Conservation (phyloP, 805 yeast genomes). For the Ogataea degrootiae region DNA sequence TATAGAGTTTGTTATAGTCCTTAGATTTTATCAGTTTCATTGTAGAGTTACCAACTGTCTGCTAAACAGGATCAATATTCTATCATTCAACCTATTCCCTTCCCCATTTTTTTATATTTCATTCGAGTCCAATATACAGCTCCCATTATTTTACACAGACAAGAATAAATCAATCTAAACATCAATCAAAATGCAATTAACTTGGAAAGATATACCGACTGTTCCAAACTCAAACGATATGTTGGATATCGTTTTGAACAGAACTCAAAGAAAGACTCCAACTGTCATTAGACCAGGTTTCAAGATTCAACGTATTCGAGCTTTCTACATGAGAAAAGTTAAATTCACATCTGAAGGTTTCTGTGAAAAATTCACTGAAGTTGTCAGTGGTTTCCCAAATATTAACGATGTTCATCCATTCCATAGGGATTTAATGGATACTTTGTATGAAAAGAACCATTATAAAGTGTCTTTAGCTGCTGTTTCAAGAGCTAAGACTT, state of each 20-base stretch:
- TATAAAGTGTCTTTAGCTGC: slow-evolving; percentile 96
- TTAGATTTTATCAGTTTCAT: too few relatives aligned
- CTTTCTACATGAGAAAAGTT: slow-evolving; percentile 97
- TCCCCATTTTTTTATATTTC: not conserved
- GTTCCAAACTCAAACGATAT: slow-evolving; percentile 90
- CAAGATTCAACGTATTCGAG: slow-evolving; percentile 91
- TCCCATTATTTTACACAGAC: not conserved
- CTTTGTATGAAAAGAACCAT: slow-evolving; percentile 95
- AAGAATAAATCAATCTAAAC: not conserved
- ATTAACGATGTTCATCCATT: slow-evolving; percentile 97
- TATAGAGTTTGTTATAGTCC: too few relatives aligned
- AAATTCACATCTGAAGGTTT: slow-evolving; percentile 96
- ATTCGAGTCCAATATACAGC: not conserved
- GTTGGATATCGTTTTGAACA: slow-evolving; percentile 92
- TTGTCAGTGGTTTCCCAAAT: slow-evolving; percentile 87
- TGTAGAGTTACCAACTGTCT: too few relatives aligned
- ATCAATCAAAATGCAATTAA: slow-evolving; percentile 68
- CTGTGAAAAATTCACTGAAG: slow-evolving; percentile 82
- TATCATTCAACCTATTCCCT: too few relatives aligned
- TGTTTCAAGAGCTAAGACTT: slow-evolving; percentile 85
- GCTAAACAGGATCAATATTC: too few relatives aligned
- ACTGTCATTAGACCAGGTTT: slow-evolving; percentile 98
- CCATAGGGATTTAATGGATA: slow-evolving; percentile 97
- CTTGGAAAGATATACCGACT: slow-evolving; percentile 98
- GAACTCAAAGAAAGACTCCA: slow-evolving; percentile 98